phyloP scores from a whole-genome alignment of 768 basidiomycete species.

The Rubroboletus satanas region DNA sequence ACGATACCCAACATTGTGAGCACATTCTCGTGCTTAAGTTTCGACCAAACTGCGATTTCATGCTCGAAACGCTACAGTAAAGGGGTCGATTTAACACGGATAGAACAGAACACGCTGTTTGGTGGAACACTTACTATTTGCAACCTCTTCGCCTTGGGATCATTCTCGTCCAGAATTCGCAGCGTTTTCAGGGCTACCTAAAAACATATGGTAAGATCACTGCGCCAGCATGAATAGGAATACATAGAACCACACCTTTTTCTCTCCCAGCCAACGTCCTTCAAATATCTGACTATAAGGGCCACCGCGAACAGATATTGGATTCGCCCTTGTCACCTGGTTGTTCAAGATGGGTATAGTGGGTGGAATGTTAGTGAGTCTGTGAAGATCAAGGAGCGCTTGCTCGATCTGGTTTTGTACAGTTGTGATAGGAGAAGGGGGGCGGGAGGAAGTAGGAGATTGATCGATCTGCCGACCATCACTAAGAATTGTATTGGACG shows the following conservation, averaged over 20 bases:
- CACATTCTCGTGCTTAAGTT: conserved; percentile 45
- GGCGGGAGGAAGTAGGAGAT: conserved; percentile 19
- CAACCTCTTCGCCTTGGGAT: conserved; percentile 43
- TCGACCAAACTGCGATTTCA: conserved; percentile 53
- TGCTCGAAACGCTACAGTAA: conserved; percentile 48
- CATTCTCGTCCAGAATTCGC: conserved; percentile 42
- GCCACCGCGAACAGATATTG: conserved; percentile 46
- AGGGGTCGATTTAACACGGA: background rate
- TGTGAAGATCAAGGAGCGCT: conserved; percentile 46
- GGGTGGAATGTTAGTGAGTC: conserved; percentile 50
- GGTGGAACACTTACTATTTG: conserved; percentile 15
- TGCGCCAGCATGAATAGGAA: background rate
- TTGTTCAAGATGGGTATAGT: conserved; percentile 50
- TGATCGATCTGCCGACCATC: conserved; percentile 18
- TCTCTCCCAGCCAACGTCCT: conserved; percentile 52
- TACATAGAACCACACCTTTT: conserved; percentile 37
- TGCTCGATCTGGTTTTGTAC: conserved; percentile 40
- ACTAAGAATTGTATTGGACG: conserved; percentile 16
- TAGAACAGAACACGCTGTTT: background rate
- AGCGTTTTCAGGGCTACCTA: conserved; percentile 59
- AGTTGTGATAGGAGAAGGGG: conserved; percentile 23
- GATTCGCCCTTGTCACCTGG: conserved; percentile 40
- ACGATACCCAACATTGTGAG: conserved; percentile 53
- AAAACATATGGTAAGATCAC: background rate
- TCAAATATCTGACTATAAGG: conserved; percentile 52